These are phyloP conservation scores for Herpetospermum pedunculosum DNA, from an alignment of 306 rosid species.

Conservation along the genomic window DNA sequence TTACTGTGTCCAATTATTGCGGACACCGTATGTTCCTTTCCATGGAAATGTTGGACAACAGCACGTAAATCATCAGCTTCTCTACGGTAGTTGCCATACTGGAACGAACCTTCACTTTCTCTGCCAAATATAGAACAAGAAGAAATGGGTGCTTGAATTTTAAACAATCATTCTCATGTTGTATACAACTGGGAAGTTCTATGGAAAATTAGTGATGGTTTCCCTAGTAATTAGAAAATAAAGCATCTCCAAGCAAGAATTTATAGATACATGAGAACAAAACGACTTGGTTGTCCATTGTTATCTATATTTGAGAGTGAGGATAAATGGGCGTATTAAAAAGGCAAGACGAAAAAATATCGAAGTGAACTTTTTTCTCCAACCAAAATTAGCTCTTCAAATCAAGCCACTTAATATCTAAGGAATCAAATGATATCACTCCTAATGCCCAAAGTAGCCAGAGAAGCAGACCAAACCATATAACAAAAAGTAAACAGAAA, in stretches of 20 bases:
- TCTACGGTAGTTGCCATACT: constrained; percentile 71
- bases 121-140: constrained; percentile 26
- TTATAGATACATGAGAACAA: background rate
- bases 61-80: constrained; percentile 70
- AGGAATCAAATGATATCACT: background rate
- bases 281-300: background rate
- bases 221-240: background rate
- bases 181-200: background rate
- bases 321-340: background rate
- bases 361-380: background rate
- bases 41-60: constrained; percentile 50
- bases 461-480: background rate
- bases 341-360: background rate
- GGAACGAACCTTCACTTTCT: constrained; percentile 84
- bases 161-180: background rate
- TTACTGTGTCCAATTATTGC: constrained; percentile 86
- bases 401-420: background rate
- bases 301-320: background rate
- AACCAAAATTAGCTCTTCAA: background rate
- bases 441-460: background rate
- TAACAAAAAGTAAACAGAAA: background rate
- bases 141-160: background rate
- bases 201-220: background rate
- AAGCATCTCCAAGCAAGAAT: background rate
- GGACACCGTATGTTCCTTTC: constrained; percentile 27